Conservation (phyloP, 441 rosid species). For the Populus hybrid region DNA sequence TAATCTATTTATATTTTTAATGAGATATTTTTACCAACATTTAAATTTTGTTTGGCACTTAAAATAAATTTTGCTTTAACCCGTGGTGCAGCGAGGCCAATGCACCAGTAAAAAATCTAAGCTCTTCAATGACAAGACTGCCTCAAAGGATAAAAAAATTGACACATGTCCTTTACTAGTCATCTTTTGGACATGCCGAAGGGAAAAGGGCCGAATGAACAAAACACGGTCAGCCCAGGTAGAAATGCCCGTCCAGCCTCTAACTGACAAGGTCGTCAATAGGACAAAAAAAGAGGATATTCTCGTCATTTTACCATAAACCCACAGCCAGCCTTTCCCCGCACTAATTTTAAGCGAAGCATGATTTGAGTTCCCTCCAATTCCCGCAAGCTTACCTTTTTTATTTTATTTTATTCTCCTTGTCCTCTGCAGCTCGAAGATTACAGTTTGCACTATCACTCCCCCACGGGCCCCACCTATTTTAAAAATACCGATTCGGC, state of each 20-base stretch:
- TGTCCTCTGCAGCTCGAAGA: neutral
- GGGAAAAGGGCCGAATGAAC: no score
- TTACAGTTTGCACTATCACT: neutral
- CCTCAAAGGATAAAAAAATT: neutral
- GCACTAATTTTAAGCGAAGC: neutral
- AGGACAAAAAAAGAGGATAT: neutral
- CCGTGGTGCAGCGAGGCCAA: no score
- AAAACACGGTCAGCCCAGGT: no score
- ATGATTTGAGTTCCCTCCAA: constrained; percentile 30
- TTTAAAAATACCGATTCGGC: neutral
- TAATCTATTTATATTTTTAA: no score
- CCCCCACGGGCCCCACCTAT: neutral
- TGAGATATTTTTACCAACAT: no score
- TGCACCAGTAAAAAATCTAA: neutral
- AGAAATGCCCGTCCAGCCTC: neutral
- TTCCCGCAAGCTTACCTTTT: constrained; percentile 10
- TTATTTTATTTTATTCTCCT: neutral
- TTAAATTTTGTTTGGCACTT: no score
- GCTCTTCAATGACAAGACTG: neutral
- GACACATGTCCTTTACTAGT: neutral
- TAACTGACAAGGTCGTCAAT: neutral
- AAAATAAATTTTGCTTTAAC: no score
- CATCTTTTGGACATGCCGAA: no score
- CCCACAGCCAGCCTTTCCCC: constrained; percentile 4
- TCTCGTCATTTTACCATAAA: neutral